phyloP scores from a whole-genome alignment of 2,329 filamentous ascomycete genomes.

The Exserohilum rostratum region DNA sequence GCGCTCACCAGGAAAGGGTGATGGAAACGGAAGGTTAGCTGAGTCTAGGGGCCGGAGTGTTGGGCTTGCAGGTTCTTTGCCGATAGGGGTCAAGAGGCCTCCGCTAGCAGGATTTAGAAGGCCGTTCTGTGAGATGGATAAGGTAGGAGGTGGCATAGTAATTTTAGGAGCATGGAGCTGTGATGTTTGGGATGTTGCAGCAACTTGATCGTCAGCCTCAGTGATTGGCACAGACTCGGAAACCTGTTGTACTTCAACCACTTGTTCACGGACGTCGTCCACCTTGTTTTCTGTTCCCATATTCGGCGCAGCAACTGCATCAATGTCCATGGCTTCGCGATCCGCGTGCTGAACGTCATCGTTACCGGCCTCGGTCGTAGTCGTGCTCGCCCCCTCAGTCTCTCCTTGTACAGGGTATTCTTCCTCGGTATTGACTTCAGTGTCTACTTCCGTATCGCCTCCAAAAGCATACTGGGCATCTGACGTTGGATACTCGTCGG shows the following conservation, averaged over 20 bases:
- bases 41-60: conserved; percentile 43
- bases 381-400: conserved; percentile 11
- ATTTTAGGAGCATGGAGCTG: conserved; percentile 14
- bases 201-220: background rate
- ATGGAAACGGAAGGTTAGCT: conserved; percentile 46
- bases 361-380: conserved; percentile 12
- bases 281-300: background rate
- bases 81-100: conserved; percentile 39
- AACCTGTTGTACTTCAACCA: background rate
- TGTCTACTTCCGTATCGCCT: conserved; percentile 40
- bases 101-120: conserved; percentile 15
- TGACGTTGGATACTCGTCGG: conserved; percentile 57
- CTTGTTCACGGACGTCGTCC: conserved; percentile 5
- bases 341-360: background rate
- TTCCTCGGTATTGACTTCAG: conserved; percentile 26
- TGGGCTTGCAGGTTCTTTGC: conserved; percentile 43
- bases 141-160: conserved; percentile 43
- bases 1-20: conserved; percentile 45
- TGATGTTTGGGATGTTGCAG: background rate
- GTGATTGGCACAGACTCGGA: background rate
- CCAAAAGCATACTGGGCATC: conserved; percentile 58
- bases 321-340: background rate
- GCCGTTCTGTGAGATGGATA: conserved; percentile 32
- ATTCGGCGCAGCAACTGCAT: background rate
- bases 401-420: conserved; percentile 14